Evolutionary conservation across 495 filamentous ascomycete species (phyloP).

Genomic region (Penicillium arizonense): DNA sequence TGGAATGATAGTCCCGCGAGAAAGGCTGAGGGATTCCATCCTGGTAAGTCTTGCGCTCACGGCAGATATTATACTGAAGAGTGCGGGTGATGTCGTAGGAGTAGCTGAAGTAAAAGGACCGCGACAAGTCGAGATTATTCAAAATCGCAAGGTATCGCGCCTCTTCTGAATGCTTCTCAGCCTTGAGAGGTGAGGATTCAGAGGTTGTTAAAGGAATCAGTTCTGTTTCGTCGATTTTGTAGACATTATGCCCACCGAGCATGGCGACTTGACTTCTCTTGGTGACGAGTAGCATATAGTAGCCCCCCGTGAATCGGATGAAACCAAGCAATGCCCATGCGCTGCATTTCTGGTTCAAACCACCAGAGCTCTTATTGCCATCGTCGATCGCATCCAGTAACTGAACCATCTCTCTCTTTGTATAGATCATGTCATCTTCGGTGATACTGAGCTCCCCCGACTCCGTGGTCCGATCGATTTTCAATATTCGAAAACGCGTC

Average conservation of each 20-base stretch:
- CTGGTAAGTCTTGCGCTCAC: slow-evolving; percentile 67
- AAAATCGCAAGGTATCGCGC: slow-evolving; percentile 84
- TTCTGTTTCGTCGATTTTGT: slow-evolving; percentile 94
- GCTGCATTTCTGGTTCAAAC: slow-evolving; percentile 83
- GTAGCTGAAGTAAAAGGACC: slow-evolving; percentile 98
- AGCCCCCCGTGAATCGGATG: slow-evolving; percentile 92
- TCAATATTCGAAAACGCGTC: slow-evolving; percentile 82
- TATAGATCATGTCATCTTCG: slow-evolving; percentile 94
- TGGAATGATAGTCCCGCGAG: slow-evolving; percentile 75
- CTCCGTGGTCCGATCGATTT: slow-evolving; percentile 88
- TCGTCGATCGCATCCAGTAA: slow-evolving; percentile 92
- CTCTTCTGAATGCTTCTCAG: slow-evolving; percentile 86
- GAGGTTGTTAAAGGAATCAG: slow-evolving; percentile 76
- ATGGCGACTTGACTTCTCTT: slow-evolving; percentile 94
- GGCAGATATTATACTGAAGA: slow-evolving; percentile 87
- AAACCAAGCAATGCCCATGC: slow-evolving; percentile 95
- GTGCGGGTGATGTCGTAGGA: slow-evolving; percentile 94
- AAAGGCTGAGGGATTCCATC: slow-evolving; percentile 58
- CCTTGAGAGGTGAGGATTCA: slow-evolving; percentile 61
- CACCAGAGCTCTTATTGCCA: slow-evolving; percentile 89
- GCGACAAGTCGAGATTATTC: slow-evolving; percentile 82
- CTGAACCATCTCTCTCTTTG: slow-evolving; percentile 88
- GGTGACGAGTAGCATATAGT: slow-evolving; percentile 95
- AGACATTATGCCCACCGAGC: slow-evolving; percentile 93
- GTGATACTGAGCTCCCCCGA: slow-evolving; percentile 76